Evolutionary conservation across 2,329 filamentous ascomycete genomes (phyloP).

Genomic region (Geosmithia morbida): DNA sequence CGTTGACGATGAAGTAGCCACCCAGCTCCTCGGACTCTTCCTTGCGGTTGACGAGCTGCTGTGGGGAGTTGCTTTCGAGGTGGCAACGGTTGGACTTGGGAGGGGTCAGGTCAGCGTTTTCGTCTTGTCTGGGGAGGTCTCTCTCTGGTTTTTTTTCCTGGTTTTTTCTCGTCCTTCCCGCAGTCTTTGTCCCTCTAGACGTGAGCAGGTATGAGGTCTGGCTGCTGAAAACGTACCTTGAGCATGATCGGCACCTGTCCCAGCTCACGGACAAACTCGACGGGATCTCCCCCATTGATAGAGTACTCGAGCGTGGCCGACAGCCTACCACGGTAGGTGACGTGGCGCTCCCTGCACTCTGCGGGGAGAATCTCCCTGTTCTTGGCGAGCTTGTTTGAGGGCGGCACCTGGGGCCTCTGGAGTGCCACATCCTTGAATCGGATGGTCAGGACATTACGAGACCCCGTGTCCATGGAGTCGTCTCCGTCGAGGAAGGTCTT

Average conservation of each 20-base stretch:
- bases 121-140: too few species aligned
- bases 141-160: constrained; percentile 6
- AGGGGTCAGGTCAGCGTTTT: too few species aligned
- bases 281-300: constrained; percentile 75
- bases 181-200: too few species aligned
- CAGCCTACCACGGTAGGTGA: constrained; percentile 78
- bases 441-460: constrained; percentile 63
- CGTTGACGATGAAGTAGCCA: constrained; percentile 95
- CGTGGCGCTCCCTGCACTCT: constrained; percentile 89
- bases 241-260: constrained; percentile 90
- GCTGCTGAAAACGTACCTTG: constrained; percentile 48
- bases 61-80: constrained; percentile 71
- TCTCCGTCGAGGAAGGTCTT: constrained; percentile 80
- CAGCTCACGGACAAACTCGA: constrained; percentile 71
- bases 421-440: constrained; percentile 70
- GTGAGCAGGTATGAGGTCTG: too few species aligned
- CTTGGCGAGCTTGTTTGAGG: constrained; percentile 69
- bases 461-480: constrained; percentile 39
- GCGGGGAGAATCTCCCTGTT: constrained; percentile 80
- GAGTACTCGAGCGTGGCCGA: constrained; percentile 71
- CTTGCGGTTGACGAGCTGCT: constrained; percentile 68
- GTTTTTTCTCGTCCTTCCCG: not conserved
- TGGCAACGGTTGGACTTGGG: constrained; percentile 75
- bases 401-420: constrained; percentile 66
- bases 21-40: constrained; percentile 95